Base-by-base conservation (phyloP, 2,329 filamentous ascomycete species). In the Aspergillus sojae region DNA sequence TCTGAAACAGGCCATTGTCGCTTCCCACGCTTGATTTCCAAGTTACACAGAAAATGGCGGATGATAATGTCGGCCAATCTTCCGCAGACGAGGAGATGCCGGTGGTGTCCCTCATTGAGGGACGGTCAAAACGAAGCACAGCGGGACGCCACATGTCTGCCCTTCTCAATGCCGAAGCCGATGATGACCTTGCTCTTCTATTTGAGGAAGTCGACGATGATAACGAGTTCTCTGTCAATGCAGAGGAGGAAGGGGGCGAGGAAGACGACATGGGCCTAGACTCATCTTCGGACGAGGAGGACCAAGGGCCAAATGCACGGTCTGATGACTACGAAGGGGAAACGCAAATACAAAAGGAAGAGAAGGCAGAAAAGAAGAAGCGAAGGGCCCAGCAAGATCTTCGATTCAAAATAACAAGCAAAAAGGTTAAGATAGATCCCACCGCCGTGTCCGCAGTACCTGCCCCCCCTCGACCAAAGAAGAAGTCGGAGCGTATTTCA, bases 71-170 rank as follows among this genome's bases (percentile, higher is more conserved):
- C 43, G 62, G 28, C 28, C 58, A 72, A n/a, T 71, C 74, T 2
- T 70, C 74, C n/a, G 70, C 68, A 19, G 64, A 70, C 57, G 68
- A 68, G 48, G 75, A 77, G 36, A 67, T 71, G 12, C 68, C 76
- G 56, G 68, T 77, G 57, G 73, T 78, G 58, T 72, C 75, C 14
- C 68, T 78, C 60, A 70, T 79, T 45, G 65, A 70, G 56, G 77
- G 77, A 39, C 90, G 93, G 64, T 83, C 87, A 68, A 91, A 88
- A 77, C 90, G 93, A 67, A 89, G 89, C 14, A 96, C 91, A 0
- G 93, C 93, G 23, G 93, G 93, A 63, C 94, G 93, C 75, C 89
- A 92, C 67, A 91, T 96, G 85, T 89, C 91, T 71, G 87, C 88
- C 57, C 87, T 96, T 75, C 82, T 95, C 53, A 88, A 91, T 60